Conservation (phyloP, 495 filamentous ascomycete genomes). For the Symbiotaphrina buchneri region DNA sequence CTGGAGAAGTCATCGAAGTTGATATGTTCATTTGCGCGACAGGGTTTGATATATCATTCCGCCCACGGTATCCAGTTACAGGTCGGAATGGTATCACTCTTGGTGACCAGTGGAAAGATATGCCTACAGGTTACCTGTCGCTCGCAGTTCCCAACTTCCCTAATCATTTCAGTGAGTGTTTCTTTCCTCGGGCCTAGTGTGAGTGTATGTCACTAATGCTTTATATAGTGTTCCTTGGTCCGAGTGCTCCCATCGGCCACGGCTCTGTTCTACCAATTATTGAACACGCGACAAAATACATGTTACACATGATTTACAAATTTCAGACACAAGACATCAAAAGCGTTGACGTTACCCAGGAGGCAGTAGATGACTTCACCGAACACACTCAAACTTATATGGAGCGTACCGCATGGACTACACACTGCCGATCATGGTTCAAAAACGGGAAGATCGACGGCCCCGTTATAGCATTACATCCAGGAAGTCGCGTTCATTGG, state of each 20-base stretch:
- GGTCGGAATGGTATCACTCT: constrained; percentile 16
- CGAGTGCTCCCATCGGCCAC: constrained; percentile 13
- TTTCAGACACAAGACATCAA: neutral
- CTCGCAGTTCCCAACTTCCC: constrained; percentile 16
- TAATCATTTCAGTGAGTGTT: constrained; percentile 27
- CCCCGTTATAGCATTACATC: constrained; percentile 19
- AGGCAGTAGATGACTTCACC: neutral
- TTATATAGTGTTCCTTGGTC: no score
- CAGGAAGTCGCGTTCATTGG: constrained; percentile 23
- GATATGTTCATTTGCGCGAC: constrained; percentile 24
- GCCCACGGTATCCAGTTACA: constrained; percentile 15
- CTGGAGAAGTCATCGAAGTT: constrained; percentile 19
- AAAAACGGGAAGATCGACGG: constrained; percentile 19
- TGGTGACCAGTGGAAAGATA: constrained; percentile 11
- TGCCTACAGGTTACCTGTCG: constrained; percentile 16
- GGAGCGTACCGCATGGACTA: neutral
- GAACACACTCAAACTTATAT: neutral
- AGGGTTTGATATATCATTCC: constrained; percentile 23
- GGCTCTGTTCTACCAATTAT: neutral
- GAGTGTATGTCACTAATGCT: no score
- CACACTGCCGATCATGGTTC: constrained; percentile 7
- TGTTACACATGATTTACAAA: neutral
- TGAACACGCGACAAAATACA: neutral
- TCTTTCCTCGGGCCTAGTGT: no score
- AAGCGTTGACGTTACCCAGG: neutral